Percentiles rank a stretch among this genome's conserved stretches.
Conservation (phyloP, 441 rosid species). For the Gossypium schwendimanii region DNA sequence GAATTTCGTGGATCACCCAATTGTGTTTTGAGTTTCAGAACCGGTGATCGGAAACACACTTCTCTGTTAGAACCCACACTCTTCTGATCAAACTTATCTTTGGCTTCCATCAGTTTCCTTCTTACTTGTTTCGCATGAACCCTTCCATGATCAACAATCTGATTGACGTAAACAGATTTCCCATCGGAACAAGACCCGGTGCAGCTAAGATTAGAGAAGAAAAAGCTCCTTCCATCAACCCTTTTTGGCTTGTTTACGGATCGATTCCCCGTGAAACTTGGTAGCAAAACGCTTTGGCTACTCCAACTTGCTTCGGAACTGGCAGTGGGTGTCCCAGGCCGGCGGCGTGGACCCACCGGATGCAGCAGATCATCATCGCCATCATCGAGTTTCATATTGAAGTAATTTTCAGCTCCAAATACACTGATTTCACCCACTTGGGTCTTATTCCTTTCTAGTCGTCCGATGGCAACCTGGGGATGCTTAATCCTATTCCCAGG, state of each 20-base stretch:
- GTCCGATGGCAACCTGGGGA: conserved; percentile 18
- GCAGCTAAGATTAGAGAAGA: conserved; percentile 58
- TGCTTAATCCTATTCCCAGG: conserved; percentile 24
- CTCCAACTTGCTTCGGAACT: conserved; percentile 60
- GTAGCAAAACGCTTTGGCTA: conserved; percentile 47
- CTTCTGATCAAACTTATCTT: background rate
- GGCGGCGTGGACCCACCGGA: conserved; percentile 28
- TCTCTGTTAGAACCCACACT: conserved; percentile 28
- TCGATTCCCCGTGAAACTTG: conserved; percentile 20
- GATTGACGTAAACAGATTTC: conserved; percentile 41
- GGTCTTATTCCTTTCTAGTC: conserved; percentile 25
- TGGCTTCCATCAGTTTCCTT: conserved; percentile 1
- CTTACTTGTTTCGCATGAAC: conserved; percentile 6
- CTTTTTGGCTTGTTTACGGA: conserved; percentile 30
- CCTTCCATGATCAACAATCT: conserved; percentile 10
- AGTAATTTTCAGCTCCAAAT: conserved; percentile 67
- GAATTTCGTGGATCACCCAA: conserved; percentile 32
- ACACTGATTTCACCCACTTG: conserved; percentile 53
- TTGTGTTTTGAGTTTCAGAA: conserved; percentile 15
- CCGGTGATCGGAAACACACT: conserved; percentile 25
- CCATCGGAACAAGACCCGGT: conserved; percentile 48
- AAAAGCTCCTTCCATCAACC: conserved; percentile 39
- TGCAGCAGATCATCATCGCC: conserved; percentile 18
- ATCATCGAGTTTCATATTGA: conserved; percentile 46
- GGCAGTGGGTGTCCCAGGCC: conserved; percentile 49